Evolutionary conservation across 2,329 filamentous ascomycete genomes (phyloP), one percentile per base, ranked within the genome.

Genomic region (Arachnomyces sp.): DNA sequence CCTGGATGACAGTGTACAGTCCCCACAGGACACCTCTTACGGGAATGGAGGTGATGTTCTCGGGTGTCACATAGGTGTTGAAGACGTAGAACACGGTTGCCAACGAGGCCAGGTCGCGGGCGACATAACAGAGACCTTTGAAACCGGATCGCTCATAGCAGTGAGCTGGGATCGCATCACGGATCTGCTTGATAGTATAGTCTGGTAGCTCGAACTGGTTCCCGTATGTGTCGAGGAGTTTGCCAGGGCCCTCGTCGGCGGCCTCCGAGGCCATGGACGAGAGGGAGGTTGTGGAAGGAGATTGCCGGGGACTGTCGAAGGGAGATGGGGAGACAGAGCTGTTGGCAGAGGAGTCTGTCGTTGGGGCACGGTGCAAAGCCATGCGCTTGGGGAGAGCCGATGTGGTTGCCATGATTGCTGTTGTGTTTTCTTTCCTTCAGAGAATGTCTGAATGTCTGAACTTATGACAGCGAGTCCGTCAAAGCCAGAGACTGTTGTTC

Each of bases 141-240:
- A 78, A 62, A 46, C 78, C 85, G 34, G 86, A 94, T 46, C 92
- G 84, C 72, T 95, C 75, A 66, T 84, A 96, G 77, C 92, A 98
- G 75, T 95, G 92, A 68, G 89, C 87, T 50, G 92, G 92, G 53
- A 98, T 98, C 62, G 92, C 92, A 69, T 95, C 85, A 58, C 87
- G 83, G 61, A 98, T 90, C 61, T 98, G 79, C 75, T 95, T 95
- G 76, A 98, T 94, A 61, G 88, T 94, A 73, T 84, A 98, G 68
- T 96, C 83, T 52, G 92, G 92, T 42, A 94, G 75, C 65, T 86
- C 74, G 72, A 98, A 98, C 58, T 88, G 77, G 67, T 96, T 95
- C 67, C 92, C 92, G 63, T 94, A 92, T 9, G 87, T 90, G 69
- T 98, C 89, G 49, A 92, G 57, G 52, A 98, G 77, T 62, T 81